These are phyloP conservation scores for Bocquillonia castaneifolia DNA, from an alignment of 441 rosid genomes.

Conservation along the genomic window DNA sequence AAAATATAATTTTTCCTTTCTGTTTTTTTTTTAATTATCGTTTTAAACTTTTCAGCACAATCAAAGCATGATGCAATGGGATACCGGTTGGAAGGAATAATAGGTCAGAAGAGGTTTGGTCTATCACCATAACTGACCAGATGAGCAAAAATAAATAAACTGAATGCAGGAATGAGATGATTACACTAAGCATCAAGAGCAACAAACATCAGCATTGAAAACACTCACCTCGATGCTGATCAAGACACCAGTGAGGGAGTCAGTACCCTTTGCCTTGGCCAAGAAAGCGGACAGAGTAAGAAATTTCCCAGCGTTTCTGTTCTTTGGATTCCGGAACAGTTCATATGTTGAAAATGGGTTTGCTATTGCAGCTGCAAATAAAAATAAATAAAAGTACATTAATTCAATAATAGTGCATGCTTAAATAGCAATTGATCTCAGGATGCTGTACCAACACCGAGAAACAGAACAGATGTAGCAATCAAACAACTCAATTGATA, in stretches of 20 bases:
- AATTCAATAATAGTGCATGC: background rate
- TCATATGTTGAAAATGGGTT: constrained; percentile 29
- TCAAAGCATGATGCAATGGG: background rate
- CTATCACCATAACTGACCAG: background rate
- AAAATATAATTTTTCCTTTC: too few species aligned
- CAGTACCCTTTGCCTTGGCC: constrained; percentile 45
- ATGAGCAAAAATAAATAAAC: background rate
- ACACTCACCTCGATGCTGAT: constrained; percentile 57
- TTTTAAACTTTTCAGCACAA: background rate
- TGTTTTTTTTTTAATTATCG: too few species aligned
- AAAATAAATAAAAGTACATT: constrained; percentile 5
- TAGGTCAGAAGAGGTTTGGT: background rate
- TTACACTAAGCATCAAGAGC: constrained; percentile 4
- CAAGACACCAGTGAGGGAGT: constrained; percentile 52
- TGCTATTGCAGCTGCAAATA: constrained; percentile 46
- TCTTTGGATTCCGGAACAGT: constrained; percentile 50
- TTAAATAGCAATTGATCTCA: background rate
- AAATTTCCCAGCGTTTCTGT: constrained; percentile 42
- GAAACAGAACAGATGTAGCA: background rate
- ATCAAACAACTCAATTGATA: constrained; percentile 6
- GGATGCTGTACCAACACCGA: background rate
- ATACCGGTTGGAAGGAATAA: background rate
- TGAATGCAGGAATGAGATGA: background rate
- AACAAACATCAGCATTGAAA: background rate
- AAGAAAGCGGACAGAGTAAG: constrained; percentile 56